Conservation (phyloP, 1,139 yeast genomes). For the Yamadazyma diospyri region DNA sequence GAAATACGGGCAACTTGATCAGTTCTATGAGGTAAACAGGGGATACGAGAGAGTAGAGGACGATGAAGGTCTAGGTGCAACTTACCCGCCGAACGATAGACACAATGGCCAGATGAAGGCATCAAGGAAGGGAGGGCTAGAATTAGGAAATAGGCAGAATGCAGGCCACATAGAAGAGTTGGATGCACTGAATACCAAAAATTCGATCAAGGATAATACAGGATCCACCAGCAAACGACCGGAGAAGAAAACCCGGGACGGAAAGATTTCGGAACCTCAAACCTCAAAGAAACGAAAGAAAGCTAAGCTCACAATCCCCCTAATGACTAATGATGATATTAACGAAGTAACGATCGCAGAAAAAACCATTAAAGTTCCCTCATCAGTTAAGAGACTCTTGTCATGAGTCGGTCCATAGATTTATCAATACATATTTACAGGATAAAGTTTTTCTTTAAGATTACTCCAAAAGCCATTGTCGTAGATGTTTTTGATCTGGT, state of each 20-base stretch:
- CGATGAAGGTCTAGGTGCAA: too few relatives aligned
- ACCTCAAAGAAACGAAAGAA: constrained; percentile 1
- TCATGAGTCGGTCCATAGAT: background rate
- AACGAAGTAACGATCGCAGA: constrained; percentile 4
- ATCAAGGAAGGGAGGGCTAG: background rate
- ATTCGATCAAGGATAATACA: background rate
- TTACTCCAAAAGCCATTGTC: constrained; percentile 62
- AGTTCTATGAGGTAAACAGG: constrained; percentile 3
- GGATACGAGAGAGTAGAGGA: background rate
- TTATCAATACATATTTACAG: constrained; percentile 2
- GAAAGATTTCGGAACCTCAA: background rate
- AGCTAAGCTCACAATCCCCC: constrained; percentile 6
- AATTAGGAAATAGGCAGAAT: too few relatives aligned
- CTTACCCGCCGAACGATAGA: too few relatives aligned
- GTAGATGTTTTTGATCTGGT: constrained; percentile 58
- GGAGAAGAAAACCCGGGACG: too few relatives aligned
- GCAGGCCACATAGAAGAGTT: too few relatives aligned
- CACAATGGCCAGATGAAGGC: background rate
- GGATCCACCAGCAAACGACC: background rate
- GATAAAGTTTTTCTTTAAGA: constrained; percentile 22
- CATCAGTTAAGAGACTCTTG: constrained; percentile 3
- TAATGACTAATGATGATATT: background rate
- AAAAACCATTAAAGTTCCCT: constrained; percentile 5
- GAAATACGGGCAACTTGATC: constrained; percentile 4
- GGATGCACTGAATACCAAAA: background rate